These are phyloP conservation scores for Ceratonia siliqua DNA, from an alignment of 306 rosid species.

Conservation along the genomic window DNA sequence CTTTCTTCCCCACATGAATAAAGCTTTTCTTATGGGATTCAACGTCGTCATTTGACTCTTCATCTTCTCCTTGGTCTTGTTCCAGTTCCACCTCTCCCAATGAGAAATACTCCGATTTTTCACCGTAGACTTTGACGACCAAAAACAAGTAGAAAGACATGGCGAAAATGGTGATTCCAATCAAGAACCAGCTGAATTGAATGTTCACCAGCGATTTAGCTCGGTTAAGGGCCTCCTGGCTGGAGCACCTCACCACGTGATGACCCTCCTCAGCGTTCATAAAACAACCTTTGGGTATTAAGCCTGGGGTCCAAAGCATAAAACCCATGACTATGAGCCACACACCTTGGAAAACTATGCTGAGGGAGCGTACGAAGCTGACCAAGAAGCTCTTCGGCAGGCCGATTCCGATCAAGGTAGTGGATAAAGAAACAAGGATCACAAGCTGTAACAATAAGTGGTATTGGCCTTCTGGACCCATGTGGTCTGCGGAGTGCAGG, in stretches of 20 bases:
- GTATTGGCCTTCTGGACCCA: conserved; percentile 83
- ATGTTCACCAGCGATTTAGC: conserved; percentile 64
- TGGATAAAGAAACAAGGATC: conserved; percentile 41
- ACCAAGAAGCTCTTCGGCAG: conserved; percentile 50
- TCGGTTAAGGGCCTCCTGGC: conserved; percentile 53
- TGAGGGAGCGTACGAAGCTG: conserved; percentile 61
- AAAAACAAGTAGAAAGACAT: conserved; percentile 48
- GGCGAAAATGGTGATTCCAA: conserved; percentile 42
- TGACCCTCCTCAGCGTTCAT: conserved; percentile 63
- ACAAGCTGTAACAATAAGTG: conserved; percentile 63
- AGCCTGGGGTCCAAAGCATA: conserved; percentile 69
- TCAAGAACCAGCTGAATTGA: conserved; percentile 71
- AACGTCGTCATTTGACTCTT: conserved; percentile 44
- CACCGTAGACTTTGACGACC: conserved; percentile 42
- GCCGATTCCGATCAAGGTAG: conserved; percentile 60
- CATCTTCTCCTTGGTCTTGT: conserved; percentile 14
- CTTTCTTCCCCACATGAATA: conserved; percentile 50
- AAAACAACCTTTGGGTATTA: conserved; percentile 68
- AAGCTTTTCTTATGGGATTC: conserved; percentile 61
- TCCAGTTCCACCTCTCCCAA: conserved; percentile 37
- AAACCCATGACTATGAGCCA: conserved; percentile 75
- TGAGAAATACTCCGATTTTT: conserved; percentile 43
- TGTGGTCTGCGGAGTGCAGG: conserved; percentile 79
- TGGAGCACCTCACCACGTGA: conserved; percentile 53
- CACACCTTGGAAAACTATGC: conserved; percentile 67